Evolutionary conservation across 169 alveolate species (phyloP).

Genomic region (Eimeria praecox): DNA sequence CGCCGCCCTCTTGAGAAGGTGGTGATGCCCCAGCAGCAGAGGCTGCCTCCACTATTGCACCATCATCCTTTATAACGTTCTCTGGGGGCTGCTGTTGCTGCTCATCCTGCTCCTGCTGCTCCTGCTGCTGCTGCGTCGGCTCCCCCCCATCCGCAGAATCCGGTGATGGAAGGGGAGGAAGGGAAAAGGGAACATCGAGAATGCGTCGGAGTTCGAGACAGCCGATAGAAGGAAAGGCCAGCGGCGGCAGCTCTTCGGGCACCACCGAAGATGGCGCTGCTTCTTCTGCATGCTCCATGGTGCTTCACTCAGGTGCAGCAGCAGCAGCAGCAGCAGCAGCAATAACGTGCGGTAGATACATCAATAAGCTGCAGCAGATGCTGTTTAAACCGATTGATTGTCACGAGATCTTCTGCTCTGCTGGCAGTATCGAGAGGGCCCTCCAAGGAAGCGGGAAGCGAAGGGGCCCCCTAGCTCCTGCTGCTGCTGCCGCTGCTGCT

Average conservation of each 20-base stretch:
- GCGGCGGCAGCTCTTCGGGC: constrained; percentile 44
- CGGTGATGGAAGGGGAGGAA: background rate
- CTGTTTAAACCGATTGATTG: background rate
- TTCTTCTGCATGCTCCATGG: background rate
- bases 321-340: no score
- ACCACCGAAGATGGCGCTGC: constrained; percentile 1
- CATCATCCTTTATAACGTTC: background rate
- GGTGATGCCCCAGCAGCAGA: constrained; percentile 12
- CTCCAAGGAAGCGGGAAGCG: background rate
- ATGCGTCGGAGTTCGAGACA: constrained; percentile 40
- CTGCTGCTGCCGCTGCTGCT: constrained; percentile 13
- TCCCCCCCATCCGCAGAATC: background rate
- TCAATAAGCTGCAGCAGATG: background rate
- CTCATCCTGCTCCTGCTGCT: constrained; percentile 28
- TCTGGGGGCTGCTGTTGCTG: background rate
- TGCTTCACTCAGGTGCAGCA: background rate
- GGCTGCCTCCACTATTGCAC: constrained; percentile 5
- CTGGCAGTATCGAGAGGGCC: background rate
- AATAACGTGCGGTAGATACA: background rate
- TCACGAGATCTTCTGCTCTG: background rate
- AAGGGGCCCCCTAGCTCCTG: constrained; percentile 6
- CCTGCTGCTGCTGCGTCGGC: constrained; percentile 8
- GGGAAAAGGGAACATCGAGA: background rate
- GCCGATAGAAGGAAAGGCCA: constrained; percentile 58
- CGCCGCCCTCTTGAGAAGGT: constrained; percentile 18